Evolutionary conservation across 2,329 filamentous ascomycete genomes (phyloP), one percentile per base, ranked within the genome.

Genomic region (Penicillium sp.): DNA sequence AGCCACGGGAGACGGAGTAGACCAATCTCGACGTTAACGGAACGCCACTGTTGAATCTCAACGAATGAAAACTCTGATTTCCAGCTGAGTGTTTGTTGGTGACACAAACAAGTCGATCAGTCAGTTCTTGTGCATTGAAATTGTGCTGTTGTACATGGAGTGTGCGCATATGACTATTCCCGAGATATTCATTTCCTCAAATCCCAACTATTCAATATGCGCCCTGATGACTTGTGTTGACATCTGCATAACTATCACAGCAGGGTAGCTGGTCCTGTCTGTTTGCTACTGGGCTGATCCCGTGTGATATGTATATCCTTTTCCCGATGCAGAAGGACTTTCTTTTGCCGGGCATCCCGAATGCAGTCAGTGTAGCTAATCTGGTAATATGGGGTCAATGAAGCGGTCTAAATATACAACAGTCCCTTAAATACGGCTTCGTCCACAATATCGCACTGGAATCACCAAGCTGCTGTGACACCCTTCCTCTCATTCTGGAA

Each of bases 321-420:
- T 5, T 47, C 48, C 53, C 6, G 25, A 58, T 58, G 51, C 47
- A 58, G 61, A 58, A 58, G 4, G 13, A 41, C 34, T 16, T 36
- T 33, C 38, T 36, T 27, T 4, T 51, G 19, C 55, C 55, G 57
- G 21, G 6, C 16, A 53, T 40, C 54, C 63, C 58, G 63, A 63
- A 60, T 54, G 63, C 62, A 62, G 57, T 56, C 23, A 36, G 43
- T 36, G n/a, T 25, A 45, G 27, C 36, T 44, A 53, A 39, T 23
- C 15, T 36, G 10, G 31, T 10, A 54, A 50, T 19, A 40, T 27
- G 19, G 19, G 31, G 27, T 50, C 34, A 33, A 33, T 33, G 7
- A 31, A 21, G 33, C 36, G 13, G 16, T 13, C 41, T 45, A 31
- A 29, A 8, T 19, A 10, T 33, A 7, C 21, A 25, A 2, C 7